Evolutionary conservation across 345 rosid species (phyloP).

Genomic region (Camelina neglecta): DNA sequence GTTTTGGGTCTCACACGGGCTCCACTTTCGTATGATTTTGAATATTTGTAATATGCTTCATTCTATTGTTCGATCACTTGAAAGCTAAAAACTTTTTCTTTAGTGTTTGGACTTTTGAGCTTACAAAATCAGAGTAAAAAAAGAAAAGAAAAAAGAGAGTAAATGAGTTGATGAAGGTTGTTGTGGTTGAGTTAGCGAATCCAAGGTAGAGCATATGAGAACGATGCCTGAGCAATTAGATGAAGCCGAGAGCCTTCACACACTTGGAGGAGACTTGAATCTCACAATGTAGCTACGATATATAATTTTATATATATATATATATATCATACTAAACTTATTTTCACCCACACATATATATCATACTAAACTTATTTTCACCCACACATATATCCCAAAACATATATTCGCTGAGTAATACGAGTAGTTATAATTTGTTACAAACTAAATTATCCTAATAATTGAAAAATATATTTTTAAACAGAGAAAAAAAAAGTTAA

Average conservation of each 20-base stretch:
- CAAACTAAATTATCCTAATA: background rate
- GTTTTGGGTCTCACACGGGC: background rate
- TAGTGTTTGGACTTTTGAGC: background rate
- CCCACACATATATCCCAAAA: background rate
- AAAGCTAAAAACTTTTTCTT: background rate
- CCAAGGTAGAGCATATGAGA: background rate
- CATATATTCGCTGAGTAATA: background rate
- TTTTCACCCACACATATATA: too few relatives aligned
- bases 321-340: too few relatives aligned
- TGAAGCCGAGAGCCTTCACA: background rate
- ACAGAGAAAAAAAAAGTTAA: background rate
- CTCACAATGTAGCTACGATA: background rate
- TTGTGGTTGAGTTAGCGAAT: background rate
- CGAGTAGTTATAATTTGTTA: background rate
- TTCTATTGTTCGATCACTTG: constrained; percentile 2
- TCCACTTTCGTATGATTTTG: constrained; percentile 10
- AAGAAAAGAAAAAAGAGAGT: too few relatives aligned
- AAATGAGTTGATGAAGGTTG: background rate
- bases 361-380: background rate
- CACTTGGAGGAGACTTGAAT: background rate
- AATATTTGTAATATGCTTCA: constrained; percentile 4
- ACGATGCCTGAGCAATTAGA: background rate
- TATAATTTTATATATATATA: too few relatives aligned
- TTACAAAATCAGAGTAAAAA: background rate
- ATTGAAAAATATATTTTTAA: background rate